Conservation (phyloP, 2,329 filamentous ascomycete species). For the Endocalyx cinctus region DNA sequence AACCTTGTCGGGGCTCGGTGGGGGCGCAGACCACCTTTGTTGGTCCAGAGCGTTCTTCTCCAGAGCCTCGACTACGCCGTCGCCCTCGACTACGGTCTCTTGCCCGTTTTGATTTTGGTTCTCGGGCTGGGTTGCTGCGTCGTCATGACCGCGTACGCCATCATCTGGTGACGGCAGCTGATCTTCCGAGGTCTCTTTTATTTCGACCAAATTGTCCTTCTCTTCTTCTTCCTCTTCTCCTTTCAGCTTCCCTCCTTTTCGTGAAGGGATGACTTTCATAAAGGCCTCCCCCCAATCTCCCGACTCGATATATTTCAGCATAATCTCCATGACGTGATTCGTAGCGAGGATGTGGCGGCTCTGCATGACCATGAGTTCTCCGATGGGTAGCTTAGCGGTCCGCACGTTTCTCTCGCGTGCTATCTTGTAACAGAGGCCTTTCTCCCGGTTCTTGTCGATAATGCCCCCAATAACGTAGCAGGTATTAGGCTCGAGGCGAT, state of each 20-base stretch:
- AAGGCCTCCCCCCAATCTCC: conserved; percentile 93
- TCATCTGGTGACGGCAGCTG: background rate
- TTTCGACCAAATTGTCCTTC: background rate
- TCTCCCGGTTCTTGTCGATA: conserved; percentile 94
- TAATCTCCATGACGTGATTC: conserved; percentile 96
- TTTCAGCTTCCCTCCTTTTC: conserved; percentile 75
- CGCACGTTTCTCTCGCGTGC: conserved; percentile 72
- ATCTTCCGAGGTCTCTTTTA: background rate
- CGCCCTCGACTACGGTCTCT: conserved; percentile 11
- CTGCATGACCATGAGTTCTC: conserved; percentile 89
- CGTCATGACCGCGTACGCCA: background rate
- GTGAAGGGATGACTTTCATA: conserved; percentile 78
- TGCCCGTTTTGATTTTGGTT: background rate
- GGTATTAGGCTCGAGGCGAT: conserved; percentile 77
- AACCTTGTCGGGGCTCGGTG: conserved; percentile 9
- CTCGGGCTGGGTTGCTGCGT: background rate
- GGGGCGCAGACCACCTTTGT: conserved; percentile 17
- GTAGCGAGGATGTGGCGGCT: conserved; percentile 83
- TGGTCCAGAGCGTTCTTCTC: conserved; percentile 16
- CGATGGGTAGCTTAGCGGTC: conserved; percentile 89
- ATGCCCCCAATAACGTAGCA: conserved; percentile 92
- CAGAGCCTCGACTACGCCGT: conserved; percentile 14
- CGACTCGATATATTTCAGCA: conserved; percentile 86
- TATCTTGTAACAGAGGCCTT: conserved; percentile 84
- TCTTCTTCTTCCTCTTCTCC: conserved; percentile 8